phyloP scores from a whole-genome alignment of 441 rosid species.

The Bocquillonia castaneifolia region DNA sequence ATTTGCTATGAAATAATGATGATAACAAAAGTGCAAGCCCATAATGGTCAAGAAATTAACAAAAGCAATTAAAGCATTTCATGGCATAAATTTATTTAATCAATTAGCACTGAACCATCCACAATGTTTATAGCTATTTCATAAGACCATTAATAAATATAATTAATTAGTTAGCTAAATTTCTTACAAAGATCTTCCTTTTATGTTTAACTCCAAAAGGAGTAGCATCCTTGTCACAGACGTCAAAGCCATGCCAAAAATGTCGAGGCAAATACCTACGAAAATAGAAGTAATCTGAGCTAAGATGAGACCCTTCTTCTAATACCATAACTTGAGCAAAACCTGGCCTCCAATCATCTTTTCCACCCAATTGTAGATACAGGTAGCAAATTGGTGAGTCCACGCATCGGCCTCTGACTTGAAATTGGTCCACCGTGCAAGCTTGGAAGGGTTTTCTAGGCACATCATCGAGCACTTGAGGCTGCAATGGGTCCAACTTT shows the following conservation, averaged over 20 bases:
- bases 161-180: background rate
- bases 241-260: slow-evolving; percentile 49
- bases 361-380: slow-evolving; percentile 37
- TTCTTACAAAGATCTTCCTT: slow-evolving; percentile 28
- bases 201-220: slow-evolving; percentile 44
- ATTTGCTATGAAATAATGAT: no score
- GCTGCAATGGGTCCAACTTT: slow-evolving; percentile 40
- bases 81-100: background rate
- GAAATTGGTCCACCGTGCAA: slow-evolving; percentile 43
- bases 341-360: slow-evolving; percentile 56
- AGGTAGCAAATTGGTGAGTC: slow-evolving; percentile 41
- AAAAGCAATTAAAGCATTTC: no score
- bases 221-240: slow-evolving; percentile 39
- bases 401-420: slow-evolving; percentile 34
- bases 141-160: background rate
- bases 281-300: slow-evolving; percentile 40
- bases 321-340: slow-evolving; percentile 34
- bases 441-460: slow-evolving; percentile 40
- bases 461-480: slow-evolving; percentile 32
- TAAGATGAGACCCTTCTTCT: slow-evolving; percentile 28
- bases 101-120: background rate
- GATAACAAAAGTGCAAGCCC: no score
- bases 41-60: no score
- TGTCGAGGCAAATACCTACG: slow-evolving; percentile 40
- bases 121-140: background rate